Percentiles rank a stretch among this genome's conserved stretches.
Evolutionary conservation across 164 flowering plant genomes (phyloP).

Genomic region (Stephania cephalantha): DNA sequence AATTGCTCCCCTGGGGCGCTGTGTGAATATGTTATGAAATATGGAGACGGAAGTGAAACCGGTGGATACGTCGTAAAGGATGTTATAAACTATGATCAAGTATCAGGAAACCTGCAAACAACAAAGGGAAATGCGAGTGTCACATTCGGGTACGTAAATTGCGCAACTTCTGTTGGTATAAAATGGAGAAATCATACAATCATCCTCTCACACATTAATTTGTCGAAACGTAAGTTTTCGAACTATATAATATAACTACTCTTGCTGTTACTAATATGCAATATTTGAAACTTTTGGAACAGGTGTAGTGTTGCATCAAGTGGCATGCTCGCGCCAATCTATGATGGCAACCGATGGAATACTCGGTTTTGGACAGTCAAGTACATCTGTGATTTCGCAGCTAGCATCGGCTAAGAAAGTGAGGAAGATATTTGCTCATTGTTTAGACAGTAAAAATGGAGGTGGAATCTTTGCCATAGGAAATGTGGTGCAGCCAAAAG

Average conservation of each 20-base stretch:
- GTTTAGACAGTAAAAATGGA: slow-evolving; percentile 70
- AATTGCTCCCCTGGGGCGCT: slow-evolving; percentile 38
- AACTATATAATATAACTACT: too few relatives aligned
- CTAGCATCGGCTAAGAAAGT: slow-evolving; percentile 70
- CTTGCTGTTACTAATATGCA: neutral
- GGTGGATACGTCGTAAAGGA: slow-evolving; percentile 79
- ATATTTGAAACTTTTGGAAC: slow-evolving; percentile 6
- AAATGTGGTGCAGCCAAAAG: slow-evolving; percentile 68
- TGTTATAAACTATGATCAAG: slow-evolving; percentile 36
- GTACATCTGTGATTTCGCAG: slow-evolving; percentile 93
- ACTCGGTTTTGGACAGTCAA: slow-evolving; percentile 89
- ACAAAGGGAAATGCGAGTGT: slow-evolving; percentile 43
- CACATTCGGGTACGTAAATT: slow-evolving; percentile 66
- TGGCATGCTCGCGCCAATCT: slow-evolving; percentile 61
- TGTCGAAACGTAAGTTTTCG: too few relatives aligned
- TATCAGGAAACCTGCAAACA: slow-evolving; percentile 59
- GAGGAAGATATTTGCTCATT: slow-evolving; percentile 75
- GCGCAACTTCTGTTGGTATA: neutral
- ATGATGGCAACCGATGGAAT: slow-evolving; percentile 83
- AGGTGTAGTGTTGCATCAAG: slow-evolving; percentile 82
- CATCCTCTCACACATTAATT: too few relatives aligned
- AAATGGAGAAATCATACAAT: too few relatives aligned
- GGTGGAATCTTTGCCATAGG: slow-evolving; percentile 98
- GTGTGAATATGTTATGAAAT: slow-evolving; percentile 55
- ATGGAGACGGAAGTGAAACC: slow-evolving; percentile 96